Conservation (phyloP, 164 flowering plant genomes). For the Chimonanthus salicifolius region DNA sequence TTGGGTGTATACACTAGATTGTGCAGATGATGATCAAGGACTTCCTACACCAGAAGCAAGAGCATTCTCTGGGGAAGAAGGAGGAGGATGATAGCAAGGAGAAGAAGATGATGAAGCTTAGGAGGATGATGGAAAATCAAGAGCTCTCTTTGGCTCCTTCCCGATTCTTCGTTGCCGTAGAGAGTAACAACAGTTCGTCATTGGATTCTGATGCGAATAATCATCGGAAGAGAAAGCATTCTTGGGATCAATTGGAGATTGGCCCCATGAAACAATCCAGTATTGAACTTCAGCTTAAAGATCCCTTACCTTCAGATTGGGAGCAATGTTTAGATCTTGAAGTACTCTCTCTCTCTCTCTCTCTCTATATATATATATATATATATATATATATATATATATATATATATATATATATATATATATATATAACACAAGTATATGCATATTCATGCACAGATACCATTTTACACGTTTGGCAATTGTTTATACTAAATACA, state of each 20-base stretch:
- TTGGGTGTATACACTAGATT: neutral
- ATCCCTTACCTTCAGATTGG: conserved; percentile 55
- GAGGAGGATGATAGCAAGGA: conserved; percentile 7
- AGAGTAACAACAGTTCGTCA: conserved; percentile 16
- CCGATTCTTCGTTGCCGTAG: neutral
- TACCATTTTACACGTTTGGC: neutral
- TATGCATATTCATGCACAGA: neutral
- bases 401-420: neutral
- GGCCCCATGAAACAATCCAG: conserved; percentile 19
- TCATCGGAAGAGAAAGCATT: conserved; percentile 48
- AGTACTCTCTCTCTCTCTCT: conserved; percentile 28
- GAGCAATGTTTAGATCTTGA: conserved; percentile 67
- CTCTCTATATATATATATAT: conserved; percentile 2
- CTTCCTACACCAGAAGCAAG: conserved; percentile 11
- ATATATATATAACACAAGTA: neutral
- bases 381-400: neutral
- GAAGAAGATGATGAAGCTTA: neutral
- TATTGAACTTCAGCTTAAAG: conserved; percentile 50
- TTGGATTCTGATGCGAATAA: conserved; percentile 23
- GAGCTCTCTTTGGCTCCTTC: conserved; percentile 49
- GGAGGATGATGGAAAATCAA: conserved; percentile 31
- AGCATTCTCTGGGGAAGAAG: conserved; percentile 7
- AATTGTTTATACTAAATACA: neutral
- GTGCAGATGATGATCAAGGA: conserved; percentile 13
- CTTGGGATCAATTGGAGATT: conserved; percentile 20